Percentiles rank a stretch among this genome's conserved stretches.
Conservation (phyloP, 352 stramenopile genomes). For the Blastocystis sp. region DNA sequence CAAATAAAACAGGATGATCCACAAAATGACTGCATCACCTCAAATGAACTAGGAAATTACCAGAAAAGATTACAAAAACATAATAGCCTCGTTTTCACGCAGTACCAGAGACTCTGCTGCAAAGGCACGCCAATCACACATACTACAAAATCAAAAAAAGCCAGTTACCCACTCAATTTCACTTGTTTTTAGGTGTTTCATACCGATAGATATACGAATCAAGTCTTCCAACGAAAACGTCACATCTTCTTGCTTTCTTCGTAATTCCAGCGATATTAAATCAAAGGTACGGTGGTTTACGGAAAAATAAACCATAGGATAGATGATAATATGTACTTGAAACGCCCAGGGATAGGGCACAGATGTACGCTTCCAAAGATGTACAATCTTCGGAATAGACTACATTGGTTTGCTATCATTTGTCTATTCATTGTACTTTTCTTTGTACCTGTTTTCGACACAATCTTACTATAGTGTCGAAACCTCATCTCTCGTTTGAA, state of each 20-base stretch:
- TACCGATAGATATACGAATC: not conserved
- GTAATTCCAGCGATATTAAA: not conserved
- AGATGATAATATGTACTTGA: not conserved
- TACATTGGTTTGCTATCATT: not conserved
- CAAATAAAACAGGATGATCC: not conserved
- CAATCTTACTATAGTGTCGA: not conserved
- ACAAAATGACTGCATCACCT: not conserved
- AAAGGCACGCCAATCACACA: conserved; percentile 27
- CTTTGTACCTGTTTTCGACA: not conserved
- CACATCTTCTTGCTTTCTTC: not conserved
- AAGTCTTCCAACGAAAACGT: not conserved
- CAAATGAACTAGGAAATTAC: not conserved
- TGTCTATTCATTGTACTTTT: not conserved
- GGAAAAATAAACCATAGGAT: not conserved
- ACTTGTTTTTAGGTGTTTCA: not conserved
- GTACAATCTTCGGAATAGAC: not conserved
- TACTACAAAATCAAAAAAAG: not conserved
- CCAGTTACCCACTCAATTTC: not conserved
- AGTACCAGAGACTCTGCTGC: not conserved
- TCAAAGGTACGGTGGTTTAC: not conserved
- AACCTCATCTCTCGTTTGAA: not conserved
- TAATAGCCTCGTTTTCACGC: not conserved
- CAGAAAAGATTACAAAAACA: not conserved
- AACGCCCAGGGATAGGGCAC: not conserved
- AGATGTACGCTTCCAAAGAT: not conserved